Evolutionary conservation across 192 early-diverging fungal species (phyloP), one percentile per base, ranked within the genome.

Genomic region (Rhizoclosmatium globosum): DNA sequence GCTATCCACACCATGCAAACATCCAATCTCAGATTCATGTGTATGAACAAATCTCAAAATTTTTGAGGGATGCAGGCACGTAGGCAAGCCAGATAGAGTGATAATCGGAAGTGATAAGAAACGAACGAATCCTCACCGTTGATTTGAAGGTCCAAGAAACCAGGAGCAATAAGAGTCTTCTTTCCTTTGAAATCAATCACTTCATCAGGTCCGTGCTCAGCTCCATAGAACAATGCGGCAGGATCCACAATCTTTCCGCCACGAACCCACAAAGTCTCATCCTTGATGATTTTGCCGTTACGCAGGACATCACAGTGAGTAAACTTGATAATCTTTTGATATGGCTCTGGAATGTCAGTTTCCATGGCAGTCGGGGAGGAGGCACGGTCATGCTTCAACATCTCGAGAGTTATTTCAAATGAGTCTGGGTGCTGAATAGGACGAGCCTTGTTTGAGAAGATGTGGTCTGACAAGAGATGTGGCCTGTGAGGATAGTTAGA

Each of bases 121-220:
- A 31, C 31, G 31, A 31, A 31, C 31, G 31, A 31, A 31, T 31
- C 31, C 0, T 88, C 92, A 62, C 94, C 94, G 75, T 95, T 95
- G 72, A 95, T 91, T 80, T 95, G 93, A 42, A 92, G 83, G 78
- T 95, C 93, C 50, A 95, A 89, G 67, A 89, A 95, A 2, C 94
- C 94, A 19, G 94, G 92, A 6, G 89, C 89, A 46, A 95, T 86
- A n/a, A 95, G 86, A 47, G 89, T 67, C 0, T 74, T 74, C 38
- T 62, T 59, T 65, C 93, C 92, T 31, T 89, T 82, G 56, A 92
- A 92, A 84, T 95, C 92, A 68, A 95, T 89, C 47, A 90, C 85
- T 44, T 85, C 78, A 73, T 93, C 92, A 4, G 94, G 87, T 23
- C 85, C 85, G 47, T 91, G 87, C 70, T 88, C 85, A 57, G 86